Conservation (phyloP, 495 filamentous ascomycete genomes). For the Acidiella bohemica region DNA sequence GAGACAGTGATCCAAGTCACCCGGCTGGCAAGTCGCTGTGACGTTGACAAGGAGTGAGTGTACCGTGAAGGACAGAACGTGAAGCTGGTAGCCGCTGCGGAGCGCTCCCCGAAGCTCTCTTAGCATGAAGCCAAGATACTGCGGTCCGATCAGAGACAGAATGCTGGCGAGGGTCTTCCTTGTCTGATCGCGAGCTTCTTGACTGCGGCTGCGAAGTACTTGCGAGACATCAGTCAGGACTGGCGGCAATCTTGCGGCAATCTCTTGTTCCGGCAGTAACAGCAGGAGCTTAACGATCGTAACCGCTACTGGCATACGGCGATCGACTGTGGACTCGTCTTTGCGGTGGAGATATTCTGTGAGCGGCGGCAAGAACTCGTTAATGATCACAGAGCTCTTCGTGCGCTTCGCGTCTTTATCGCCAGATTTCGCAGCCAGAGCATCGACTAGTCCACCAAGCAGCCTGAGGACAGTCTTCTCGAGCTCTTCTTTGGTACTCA, state of each 20-base stretch:
- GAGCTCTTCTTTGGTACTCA: slow-evolving; percentile 69
- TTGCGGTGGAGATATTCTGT: slow-evolving; percentile 79
- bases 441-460: slow-evolving; percentile 65
- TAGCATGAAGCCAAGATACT: slow-evolving; percentile 80
- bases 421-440: slow-evolving; percentile 32
- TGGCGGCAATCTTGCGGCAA: slow-evolving; percentile 59
- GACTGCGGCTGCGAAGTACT: slow-evolving; percentile 75
- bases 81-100: slow-evolving; percentile 74
- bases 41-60: slow-evolving; percentile 76
- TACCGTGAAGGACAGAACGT: slow-evolving; percentile 88
- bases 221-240: slow-evolving; percentile 85
- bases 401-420: slow-evolving; percentile 10
- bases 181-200: slow-evolving; percentile 81
- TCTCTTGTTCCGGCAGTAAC: slow-evolving; percentile 55
- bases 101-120: slow-evolving; percentile 79
- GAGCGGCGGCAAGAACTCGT: slow-evolving; percentile 47
- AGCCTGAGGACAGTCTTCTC: slow-evolving; percentile 78
- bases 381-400: slow-evolving; percentile 1
- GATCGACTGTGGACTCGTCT: slow-evolving; percentile 81
- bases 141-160: slow-evolving; percentile 59
- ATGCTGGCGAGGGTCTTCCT: slow-evolving; percentile 78
- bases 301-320: slow-evolving; percentile 76
- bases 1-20: slow-evolving; percentile 82
- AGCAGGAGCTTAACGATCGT: slow-evolving; percentile 74
- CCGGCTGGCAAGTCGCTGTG: slow-evolving; percentile 59